These are phyloP conservation scores for Geranium incanum DNA, from an alignment of 441 rosid genomes.

Conservation along the genomic window DNA sequence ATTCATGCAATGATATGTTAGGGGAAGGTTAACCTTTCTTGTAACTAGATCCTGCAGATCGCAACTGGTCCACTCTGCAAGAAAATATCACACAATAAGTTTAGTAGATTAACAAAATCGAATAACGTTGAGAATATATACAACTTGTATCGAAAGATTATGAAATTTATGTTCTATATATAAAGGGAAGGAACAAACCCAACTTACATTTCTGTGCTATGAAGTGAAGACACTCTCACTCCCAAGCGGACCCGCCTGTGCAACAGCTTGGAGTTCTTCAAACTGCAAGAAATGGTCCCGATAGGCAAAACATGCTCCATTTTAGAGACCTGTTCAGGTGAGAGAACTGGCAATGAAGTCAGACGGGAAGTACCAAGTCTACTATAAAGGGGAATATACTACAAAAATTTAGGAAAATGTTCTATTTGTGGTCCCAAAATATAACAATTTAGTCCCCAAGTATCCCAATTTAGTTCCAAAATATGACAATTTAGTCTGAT, in stretches of 20 bases:
- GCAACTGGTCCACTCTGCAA: conserved; percentile 55
- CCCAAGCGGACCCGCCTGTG: conserved; percentile 48
- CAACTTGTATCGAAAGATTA: no score
- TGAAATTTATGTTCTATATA: no score
- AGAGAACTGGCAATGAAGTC: conserved; percentile 54
- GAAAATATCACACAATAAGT: conserved; percentile 22
- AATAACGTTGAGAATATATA: background rate
- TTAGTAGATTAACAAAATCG: conserved; percentile 5
- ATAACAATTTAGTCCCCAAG: background rate
- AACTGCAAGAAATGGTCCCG: conserved; percentile 39
- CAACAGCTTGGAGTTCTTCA: conserved; percentile 32
- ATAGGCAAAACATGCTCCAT: conserved; percentile 69
- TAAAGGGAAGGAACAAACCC: no score
- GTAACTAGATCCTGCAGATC: conserved; percentile 40
- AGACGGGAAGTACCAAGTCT: conserved; percentile 22
- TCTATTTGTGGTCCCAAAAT: background rate
- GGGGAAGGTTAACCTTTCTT: conserved; percentile 43
- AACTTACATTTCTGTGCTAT: conserved; percentile 56
- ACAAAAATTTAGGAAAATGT: background rate
- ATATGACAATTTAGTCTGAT: background rate
- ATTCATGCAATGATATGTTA: conserved; percentile 1
- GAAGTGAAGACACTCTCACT: conserved; percentile 62
- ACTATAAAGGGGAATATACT: background rate
- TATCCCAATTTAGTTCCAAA: background rate
- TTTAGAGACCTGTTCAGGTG: conserved; percentile 63